A percentile compares a stretch with the other conserved stretches of the same genome.
Evolutionary conservation across 371 early-diverging fungal species (phyloP).

Genomic region (Thermomucor indicae-seudaticae): DNA sequence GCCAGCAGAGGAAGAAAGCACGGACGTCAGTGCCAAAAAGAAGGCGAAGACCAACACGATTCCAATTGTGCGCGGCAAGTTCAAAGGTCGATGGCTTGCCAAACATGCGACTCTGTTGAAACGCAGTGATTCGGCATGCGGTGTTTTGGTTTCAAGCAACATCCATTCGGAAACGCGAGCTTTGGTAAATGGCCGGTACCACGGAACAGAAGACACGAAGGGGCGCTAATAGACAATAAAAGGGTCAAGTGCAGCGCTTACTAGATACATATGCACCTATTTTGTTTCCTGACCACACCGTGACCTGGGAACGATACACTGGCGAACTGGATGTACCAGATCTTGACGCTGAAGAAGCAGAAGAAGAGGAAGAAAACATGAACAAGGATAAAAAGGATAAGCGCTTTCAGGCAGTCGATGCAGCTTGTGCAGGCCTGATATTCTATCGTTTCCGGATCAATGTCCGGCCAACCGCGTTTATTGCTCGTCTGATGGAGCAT

Average conservation of each 20-base stretch:
- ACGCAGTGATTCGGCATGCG: slow-evolving; percentile 31
- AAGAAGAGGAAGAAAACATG: slow-evolving; percentile 14
- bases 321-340: slow-evolving; percentile 39
- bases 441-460: slow-evolving; percentile 52
- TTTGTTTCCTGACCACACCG: slow-evolving; percentile 37
- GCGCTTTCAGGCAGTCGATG: slow-evolving; percentile 47
- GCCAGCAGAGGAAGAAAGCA: too few relatives aligned
- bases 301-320: slow-evolving; percentile 41
- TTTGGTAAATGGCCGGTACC: slow-evolving; percentile 18
- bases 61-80: slow-evolving; percentile 46
- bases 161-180: slow-evolving; percentile 52
- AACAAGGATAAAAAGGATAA: slow-evolving; percentile 29
- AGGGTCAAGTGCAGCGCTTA: slow-evolving; percentile 50
- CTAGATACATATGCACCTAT: slow-evolving; percentile 30
- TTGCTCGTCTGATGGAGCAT: slow-evolving; percentile 29
- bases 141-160: slow-evolving; percentile 41
- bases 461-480: slow-evolving; percentile 41
- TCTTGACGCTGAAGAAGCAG: slow-evolving; percentile 17
- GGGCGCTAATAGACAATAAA: not conserved
- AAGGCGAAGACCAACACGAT: slow-evolving; percentile 28
- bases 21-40: too few relatives aligned
- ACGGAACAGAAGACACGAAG: not conserved
- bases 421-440: slow-evolving; percentile 49
- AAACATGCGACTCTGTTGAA: slow-evolving; percentile 50
- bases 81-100: slow-evolving; percentile 50